Conservation (phyloP, 176 grass and related monocot genomes). For the Lolium multiflorum region DNA sequence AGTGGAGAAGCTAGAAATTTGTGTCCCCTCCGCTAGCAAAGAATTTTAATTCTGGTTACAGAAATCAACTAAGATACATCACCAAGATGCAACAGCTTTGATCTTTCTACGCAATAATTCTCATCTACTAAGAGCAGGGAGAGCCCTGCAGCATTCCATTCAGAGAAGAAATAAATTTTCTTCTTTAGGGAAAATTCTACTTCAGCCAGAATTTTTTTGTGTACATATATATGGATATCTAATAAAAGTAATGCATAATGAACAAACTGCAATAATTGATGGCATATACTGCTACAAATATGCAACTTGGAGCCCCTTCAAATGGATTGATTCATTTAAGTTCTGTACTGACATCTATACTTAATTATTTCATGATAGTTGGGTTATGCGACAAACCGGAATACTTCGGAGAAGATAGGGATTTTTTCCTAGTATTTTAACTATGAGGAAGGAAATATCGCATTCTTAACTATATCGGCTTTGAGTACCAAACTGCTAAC, state of each 20-base stretch:
- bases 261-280: conserved; percentile 26
- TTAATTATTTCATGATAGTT: neutral
- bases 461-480: neutral
- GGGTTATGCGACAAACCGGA: neutral
- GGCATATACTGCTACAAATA: conserved; percentile 4
- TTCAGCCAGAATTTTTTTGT: neutral
- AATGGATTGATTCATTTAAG: neutral
- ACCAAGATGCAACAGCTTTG: neutral
- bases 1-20: neutral
- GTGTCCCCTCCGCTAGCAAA: neutral
- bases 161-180: neutral
- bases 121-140: no score
- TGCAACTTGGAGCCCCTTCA: conserved; percentile 30
- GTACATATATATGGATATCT: conserved; percentile 12
- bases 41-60: conserved; percentile 7
- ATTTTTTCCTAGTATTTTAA: conserved; percentile 7
- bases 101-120: conserved; percentile 10
- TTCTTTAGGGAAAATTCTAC: no score
- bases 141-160: no score
- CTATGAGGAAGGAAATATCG: neutral
- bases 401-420: neutral
- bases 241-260: conserved; percentile 25
- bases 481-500: conserved; percentile 9
- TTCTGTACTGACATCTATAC: neutral
- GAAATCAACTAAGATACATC: conserved; percentile 13